Percentiles rank a stretch among this genome's conserved stretches.
phyloP scores from a whole-genome alignment of 2,329 filamentous ascomycete genomes.

The Purpureocillium takamizusanense region DNA sequence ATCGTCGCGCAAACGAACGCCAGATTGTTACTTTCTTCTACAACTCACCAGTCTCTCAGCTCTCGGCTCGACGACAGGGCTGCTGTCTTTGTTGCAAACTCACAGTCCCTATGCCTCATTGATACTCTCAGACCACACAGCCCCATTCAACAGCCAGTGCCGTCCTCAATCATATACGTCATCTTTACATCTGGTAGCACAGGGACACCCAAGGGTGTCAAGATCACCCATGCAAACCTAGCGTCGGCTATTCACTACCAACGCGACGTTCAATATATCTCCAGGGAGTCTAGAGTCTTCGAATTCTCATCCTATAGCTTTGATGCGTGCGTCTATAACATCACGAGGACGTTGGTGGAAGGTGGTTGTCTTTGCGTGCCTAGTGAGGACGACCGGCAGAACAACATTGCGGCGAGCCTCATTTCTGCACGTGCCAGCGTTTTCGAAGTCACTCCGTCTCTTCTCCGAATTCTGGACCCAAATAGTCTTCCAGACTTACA shows the following conservation, averaged over 20 bases:
- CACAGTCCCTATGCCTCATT: background rate
- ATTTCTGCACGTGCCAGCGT: conserved; percentile 29
- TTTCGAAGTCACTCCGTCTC: conserved; percentile 36
- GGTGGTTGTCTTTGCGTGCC: conserved; percentile 43
- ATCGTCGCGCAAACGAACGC: conserved; percentile 1
- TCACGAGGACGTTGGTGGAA: conserved; percentile 16
- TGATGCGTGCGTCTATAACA: background rate
- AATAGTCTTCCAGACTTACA: conserved; percentile 29
- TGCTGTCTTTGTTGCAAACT: background rate
- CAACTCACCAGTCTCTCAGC: background rate
- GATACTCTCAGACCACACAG: background rate
- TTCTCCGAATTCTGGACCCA: conserved; percentile 30
- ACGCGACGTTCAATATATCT: background rate
- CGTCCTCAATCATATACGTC: background rate
- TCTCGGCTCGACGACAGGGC: background rate
- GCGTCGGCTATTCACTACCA: background rate
- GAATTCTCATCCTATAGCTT: background rate
- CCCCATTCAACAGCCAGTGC: background rate
- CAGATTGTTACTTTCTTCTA: background rate
- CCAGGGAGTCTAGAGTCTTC: background rate
- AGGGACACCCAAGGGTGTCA: background rate
- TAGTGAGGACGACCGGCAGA: conserved; percentile 39
- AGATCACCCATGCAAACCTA: background rate
- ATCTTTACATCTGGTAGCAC: background rate
- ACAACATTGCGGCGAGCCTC: conserved; percentile 32